Evolutionary conservation across 352 stramenopile genomes (phyloP), one percentile per base, ranked within the genome.

Genomic region (Globisporangium nodosum): DNA sequence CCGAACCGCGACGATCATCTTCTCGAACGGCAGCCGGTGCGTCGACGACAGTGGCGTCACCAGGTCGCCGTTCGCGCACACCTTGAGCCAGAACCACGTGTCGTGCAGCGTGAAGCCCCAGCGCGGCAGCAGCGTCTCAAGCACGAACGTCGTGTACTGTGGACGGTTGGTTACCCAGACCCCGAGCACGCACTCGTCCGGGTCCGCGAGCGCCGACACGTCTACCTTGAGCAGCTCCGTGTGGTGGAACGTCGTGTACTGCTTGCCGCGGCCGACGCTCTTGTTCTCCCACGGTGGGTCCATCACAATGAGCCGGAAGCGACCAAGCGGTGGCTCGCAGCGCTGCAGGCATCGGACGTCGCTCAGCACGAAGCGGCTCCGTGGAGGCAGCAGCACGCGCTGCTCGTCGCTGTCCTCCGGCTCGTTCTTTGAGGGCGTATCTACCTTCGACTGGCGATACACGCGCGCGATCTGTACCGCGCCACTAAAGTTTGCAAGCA

Each of bases 231-330:
- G 49, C 46, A 92, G 50, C 39, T 87, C 70, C 16, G 57, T 71
- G 60, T 92, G 76, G 42, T 85, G 60, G 47, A 92, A 86, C 37
- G 64, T 90, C 11, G 58, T 27, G 72, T 92, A 92, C 16, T 60
- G 63, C 16, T 74, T 71, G 54, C 72, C 72, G 46, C 82, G 75
- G 2, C 51, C 65, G 7, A 92, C 82, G 49, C 77, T 90, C 54
- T 90, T 92, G 73, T 92, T 92, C 46, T 81, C 66, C 82, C 82
- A 92, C 13, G 82, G 82, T 7, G 82, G 79, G 33, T 92, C 82
- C 68, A 90, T 80, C 15, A 87, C 56, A 49, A 92, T 85, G 52
- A 78, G 65, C 11, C 55, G 31, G 56, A 77, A 81, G 13, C 18
- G 33, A 18, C 55, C 56, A 1, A 76, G 50, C 5, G 47, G 16